Evolutionary conservation across 371 early-diverging fungal genomes (phyloP).

Genomic region (Mortierella sp.): DNA sequence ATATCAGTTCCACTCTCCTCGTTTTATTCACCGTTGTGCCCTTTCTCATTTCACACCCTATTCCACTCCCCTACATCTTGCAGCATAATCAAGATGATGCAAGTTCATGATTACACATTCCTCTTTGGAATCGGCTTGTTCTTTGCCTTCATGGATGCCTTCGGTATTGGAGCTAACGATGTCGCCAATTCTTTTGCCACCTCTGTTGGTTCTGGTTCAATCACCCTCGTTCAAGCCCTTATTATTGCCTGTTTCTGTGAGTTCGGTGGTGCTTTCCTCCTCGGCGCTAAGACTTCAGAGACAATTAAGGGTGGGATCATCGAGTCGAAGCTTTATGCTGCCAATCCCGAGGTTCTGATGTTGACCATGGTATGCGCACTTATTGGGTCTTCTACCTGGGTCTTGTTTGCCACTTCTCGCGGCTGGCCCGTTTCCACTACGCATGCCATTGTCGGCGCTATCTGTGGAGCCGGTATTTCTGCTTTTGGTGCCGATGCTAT

Average conservation of each 20-base stretch:
- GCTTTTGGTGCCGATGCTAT: constrained; percentile 77
- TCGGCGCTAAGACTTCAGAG: constrained; percentile 82
- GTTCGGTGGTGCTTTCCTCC: constrained; percentile 84
- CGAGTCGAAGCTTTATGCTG: constrained; percentile 60
- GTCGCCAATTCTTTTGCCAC: constrained; percentile 92
- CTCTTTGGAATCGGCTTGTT: constrained; percentile 81
- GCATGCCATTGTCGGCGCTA: constrained; percentile 84
- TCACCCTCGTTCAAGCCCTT: constrained; percentile 80
- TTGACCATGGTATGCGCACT: constrained; percentile 87
- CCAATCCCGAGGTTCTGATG: constrained; percentile 83
- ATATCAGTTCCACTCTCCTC: neutral
- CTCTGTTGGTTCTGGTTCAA: constrained; percentile 87
- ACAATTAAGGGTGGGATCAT: constrained; percentile 85
- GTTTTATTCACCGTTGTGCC: neutral
- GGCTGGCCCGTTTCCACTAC: constrained; percentile 75
- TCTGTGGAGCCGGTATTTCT: constrained; percentile 86
- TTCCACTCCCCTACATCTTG: neutral
- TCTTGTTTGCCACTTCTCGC: constrained; percentile 74
- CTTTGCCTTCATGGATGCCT: constrained; percentile 77
- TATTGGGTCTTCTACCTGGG: constrained; percentile 83
- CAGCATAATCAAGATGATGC: constrained; percentile 61
- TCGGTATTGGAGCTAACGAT: constrained; percentile 90
- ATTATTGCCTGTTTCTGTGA: constrained; percentile 88
- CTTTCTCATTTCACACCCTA: neutral
- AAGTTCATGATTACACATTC: constrained; percentile 77